Evolutionary conservation across 352 stramenopile species (phyloP).

Genomic region (Phytopythium boreale): DNA sequence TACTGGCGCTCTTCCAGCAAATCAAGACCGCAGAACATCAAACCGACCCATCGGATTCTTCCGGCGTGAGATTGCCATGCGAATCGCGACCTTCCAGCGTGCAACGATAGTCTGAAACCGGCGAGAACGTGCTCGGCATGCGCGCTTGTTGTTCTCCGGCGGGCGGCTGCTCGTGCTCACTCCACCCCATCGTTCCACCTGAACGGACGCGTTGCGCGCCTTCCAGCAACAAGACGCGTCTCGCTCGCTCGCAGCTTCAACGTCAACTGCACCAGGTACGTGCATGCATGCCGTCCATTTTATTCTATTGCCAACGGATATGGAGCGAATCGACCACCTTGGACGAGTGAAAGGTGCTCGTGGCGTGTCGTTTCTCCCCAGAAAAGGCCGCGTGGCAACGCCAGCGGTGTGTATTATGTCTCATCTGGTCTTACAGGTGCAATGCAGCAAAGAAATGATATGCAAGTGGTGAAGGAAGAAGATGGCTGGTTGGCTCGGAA

Average conservation of each 20-base stretch:
- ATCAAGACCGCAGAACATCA: background rate
- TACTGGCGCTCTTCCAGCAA: background rate
- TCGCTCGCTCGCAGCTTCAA: background rate
- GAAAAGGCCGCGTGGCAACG: background rate
- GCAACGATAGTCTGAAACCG: constrained; percentile 1
- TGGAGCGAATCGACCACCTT: too few species aligned
- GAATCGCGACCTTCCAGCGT: background rate
- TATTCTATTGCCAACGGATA: too few species aligned
- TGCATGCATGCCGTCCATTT: background rate
- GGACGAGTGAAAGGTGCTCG: too few species aligned
- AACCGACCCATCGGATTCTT: background rate
- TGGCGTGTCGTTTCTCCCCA: background rate
- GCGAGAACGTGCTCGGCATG: constrained; percentile 1
- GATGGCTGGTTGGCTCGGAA: background rate
- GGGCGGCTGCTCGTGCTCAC: too few species aligned
- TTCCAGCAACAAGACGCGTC: background rate
- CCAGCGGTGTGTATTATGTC: constrained; percentile 2
- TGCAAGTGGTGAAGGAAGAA: background rate
- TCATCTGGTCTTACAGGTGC: background rate
- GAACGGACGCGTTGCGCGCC: background rate
- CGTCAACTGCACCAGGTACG: background rate
- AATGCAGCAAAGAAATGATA: background rate
- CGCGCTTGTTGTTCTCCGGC: background rate
- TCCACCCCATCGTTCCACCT: background rate
- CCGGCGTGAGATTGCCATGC: background rate